phyloP scores from a whole-genome alignment of 352 stramenopile genomes.

The Pythium oligandrum region DNA sequence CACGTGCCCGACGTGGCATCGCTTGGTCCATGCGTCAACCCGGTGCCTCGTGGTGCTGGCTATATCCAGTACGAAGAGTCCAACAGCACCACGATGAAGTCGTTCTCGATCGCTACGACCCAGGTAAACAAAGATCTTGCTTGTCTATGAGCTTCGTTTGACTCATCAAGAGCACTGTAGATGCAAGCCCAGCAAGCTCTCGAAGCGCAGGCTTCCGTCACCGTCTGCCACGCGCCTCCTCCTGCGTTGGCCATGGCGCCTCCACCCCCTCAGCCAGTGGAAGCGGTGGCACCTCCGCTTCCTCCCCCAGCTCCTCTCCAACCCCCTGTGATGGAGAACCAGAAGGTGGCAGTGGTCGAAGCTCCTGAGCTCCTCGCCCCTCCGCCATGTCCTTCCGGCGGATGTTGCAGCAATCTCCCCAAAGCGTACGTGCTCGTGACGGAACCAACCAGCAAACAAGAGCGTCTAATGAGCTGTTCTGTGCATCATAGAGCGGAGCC shows the following conservation, averaged over 20 bases:
- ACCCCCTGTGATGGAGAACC: slow-evolving; percentile 12
- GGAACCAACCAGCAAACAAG: too few relatives aligned
- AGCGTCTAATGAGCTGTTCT: too few relatives aligned
- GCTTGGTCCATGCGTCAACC: slow-evolving; percentile 54
- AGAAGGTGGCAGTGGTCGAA: slow-evolving; percentile 16
- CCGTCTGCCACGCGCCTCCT: slow-evolving; percentile 1
- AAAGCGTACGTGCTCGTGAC: too few relatives aligned
- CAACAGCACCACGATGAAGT: slow-evolving; percentile 38
- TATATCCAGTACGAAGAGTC: slow-evolving; percentile 52
- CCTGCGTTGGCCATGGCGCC: slow-evolving; percentile 8
- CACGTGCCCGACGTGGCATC: slow-evolving; percentile 27
- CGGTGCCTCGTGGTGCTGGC: slow-evolving; percentile 46
- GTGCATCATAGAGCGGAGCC: too few relatives aligned
- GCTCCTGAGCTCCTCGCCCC: slow-evolving; percentile 11
- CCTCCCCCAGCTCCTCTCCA: slow-evolving; percentile 7
- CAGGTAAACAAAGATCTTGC: slow-evolving; percentile 19
- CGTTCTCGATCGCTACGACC: slow-evolving; percentile 64
- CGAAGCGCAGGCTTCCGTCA: not conserved
- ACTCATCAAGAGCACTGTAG: not conserved
- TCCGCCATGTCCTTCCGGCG: not conserved
- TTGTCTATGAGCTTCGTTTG: not conserved
- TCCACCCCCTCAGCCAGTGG: slow-evolving; percentile 2
- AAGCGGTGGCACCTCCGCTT: not conserved
- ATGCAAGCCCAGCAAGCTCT: slow-evolving; percentile 18
- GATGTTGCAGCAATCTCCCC: not conserved